These are phyloP conservation scores for Penicillium maclennaniae DNA, from an alignment of 495 filamentous ascomycete species.

Conservation along the genomic window DNA sequence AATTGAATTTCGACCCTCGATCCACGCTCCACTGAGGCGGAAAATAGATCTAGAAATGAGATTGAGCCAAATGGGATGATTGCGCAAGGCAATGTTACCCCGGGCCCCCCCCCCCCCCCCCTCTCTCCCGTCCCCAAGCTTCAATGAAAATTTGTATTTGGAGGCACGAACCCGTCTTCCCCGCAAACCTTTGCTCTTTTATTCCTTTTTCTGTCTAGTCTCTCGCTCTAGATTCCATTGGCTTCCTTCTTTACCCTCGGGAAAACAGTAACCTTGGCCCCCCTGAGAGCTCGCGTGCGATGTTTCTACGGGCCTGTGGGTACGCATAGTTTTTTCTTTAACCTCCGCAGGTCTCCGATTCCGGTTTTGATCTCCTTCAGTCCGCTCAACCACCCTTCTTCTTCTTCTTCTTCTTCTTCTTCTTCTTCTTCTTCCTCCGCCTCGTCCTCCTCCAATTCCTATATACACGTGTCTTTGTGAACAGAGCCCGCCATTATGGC, in stretches of 20 bases:
- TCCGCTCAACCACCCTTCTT: neutral
- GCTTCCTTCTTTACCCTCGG: neutral
- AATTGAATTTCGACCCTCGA: too few species aligned
- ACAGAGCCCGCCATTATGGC: slow-evolving; percentile 28
- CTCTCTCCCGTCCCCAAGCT: slow-evolving; percentile 14
- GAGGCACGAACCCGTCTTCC: slow-evolving; percentile 15
- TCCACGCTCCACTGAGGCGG: neutral
- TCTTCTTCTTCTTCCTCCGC: too few species aligned
- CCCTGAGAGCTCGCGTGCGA: slow-evolving; percentile 20
- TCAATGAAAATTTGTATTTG: slow-evolving; percentile 18
- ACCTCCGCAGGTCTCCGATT: slow-evolving; percentile 16
- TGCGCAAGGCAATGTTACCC: neutral
- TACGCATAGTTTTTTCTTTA: slow-evolving; percentile 18
- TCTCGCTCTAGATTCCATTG: slow-evolving; percentile 1
- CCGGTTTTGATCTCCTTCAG: neutral
- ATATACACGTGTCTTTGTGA: slow-evolving; percentile 4
- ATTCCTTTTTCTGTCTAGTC: slow-evolving; percentile 12
- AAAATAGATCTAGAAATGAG: too few species aligned
- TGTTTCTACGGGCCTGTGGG: slow-evolving; percentile 20
- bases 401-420: too few species aligned
- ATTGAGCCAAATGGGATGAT: too few species aligned
- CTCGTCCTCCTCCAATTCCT: neutral
- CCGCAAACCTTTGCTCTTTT: slow-evolving; percentile 13
- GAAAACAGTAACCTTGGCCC: neutral
- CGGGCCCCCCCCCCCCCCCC: neutral